Percentiles rank a stretch among this genome's conserved stretches.
phyloP scores from a whole-genome alignment of 768 basidiomycete genomes.

The Hypsizygus marmoreus region DNA sequence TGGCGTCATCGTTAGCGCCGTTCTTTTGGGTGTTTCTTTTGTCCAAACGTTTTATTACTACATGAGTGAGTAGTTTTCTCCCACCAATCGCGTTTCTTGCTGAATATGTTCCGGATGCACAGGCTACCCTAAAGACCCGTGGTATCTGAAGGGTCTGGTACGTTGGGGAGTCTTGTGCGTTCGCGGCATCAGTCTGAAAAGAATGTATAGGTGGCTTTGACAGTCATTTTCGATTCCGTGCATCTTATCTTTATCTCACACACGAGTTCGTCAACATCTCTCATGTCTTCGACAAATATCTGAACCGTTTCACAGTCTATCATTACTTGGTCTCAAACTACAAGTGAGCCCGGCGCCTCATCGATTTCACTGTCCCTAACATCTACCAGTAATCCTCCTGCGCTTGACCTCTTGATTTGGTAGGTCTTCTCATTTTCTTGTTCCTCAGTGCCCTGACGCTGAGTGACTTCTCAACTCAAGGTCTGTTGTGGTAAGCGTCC shows the following conservation, averaged over 20 bases:
- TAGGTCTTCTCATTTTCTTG: conserved; percentile 9
- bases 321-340: conserved; percentile 21
- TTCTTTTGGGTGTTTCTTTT: conserved; percentile 20
- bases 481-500: conserved; percentile 38
- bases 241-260: conserved; percentile 53
- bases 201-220: conserved; percentile 37
- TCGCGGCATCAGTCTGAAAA: not conserved
- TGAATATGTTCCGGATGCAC: not conserved
- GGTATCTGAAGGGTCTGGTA: conserved; percentile 17
- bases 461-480: conserved; percentile 21
- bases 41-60: conserved; percentile 24
- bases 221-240: conserved; percentile 44
- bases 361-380: not conserved
- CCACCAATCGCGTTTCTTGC: not conserved
- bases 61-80: conserved; percentile 7
- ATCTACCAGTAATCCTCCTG: conserved; percentile 21
- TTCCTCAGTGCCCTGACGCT: not conserved
- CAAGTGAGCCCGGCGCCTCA: conserved; percentile 9
- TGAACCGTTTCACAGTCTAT: conserved; percentile 13
- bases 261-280: conserved; percentile 32
- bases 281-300: not conserved
- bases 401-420: conserved; percentile 28
- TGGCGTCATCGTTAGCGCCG: conserved; percentile 20
- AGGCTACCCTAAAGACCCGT: conserved; percentile 21
- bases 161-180: not conserved